Base-by-base conservation (phyloP, 2,329 filamentous ascomycete species). In the Trichophyton schoenleinii region DNA sequence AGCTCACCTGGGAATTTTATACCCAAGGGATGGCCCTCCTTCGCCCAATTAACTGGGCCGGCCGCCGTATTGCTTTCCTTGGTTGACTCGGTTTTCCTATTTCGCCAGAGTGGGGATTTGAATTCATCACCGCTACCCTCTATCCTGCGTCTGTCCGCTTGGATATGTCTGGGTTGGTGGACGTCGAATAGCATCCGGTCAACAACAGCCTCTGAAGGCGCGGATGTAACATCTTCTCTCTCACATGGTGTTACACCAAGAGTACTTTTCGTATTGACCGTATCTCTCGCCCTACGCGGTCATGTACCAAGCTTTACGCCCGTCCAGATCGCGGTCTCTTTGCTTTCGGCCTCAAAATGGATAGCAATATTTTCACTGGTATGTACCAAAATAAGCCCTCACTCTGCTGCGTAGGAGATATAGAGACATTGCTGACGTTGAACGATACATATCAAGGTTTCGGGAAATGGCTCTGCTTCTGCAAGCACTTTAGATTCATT, bases 401-500 rank as follows among this genome's bases (percentile, higher is more conserved):
- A 11, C 34, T 38, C 34, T 38, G 13, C 9, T 9, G 3, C 9
- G 11, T 38, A 38, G 8, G 11, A 38, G 34, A 38, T 8, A 36
- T n/a, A 34, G 13, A 36, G 18, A 44, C n/a, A 44, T n/a, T 44
- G 25, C 31, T 34, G 52, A 55, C 5, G 22, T 52, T 13, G 46
- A 11, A 15, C 44, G 44, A 48, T 48, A 11, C 8, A 20, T 25
- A 3, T 52, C 20, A 34, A 55, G 52, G n/a, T 55, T 18, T 55
- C 52, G 5, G 13, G 15, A 7, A 55, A 36, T 36, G 52, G 25
- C 28, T 20, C 52, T 36, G 52, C 28, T 34, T 34, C 52, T 9
- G 52, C 52, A 34, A 55, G 52, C n/a, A 55, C 52, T n/a, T 15
- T 55, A 55, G 52, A 55, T 55, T 28, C 52, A 55, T 55, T 55